Percentiles rank a stretch among this genome's conserved stretches.
Evolutionary conservation across 2,329 filamentous ascomycete genomes (phyloP).

Genomic region (Ophiostoma sp.): DNA sequence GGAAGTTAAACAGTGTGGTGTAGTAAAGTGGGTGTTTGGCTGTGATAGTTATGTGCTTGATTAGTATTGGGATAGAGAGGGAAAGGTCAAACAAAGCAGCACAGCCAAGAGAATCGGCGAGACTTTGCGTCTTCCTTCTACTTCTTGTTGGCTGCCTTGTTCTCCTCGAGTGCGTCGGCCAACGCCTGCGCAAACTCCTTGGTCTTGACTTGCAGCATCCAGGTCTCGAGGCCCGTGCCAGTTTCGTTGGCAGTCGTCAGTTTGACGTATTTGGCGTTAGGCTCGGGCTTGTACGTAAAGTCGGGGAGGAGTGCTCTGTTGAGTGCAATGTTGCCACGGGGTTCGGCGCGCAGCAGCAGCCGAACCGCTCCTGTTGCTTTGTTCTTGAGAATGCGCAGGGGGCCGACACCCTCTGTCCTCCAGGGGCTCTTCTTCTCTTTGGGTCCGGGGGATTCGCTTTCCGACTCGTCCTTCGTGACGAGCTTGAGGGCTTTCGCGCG

Average conservation of each 20-base stretch:
- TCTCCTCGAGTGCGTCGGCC: conserved; percentile 46
- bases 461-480: conserved; percentile 42
- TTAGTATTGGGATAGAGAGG: neutral
- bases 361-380: conserved; percentile 62
- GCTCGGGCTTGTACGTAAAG: conserved; percentile 57
- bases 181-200: conserved; percentile 52
- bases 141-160: conserved; percentile 54
- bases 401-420: conserved; percentile 65
- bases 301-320: conserved; percentile 61
- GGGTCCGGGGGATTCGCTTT: conserved; percentile 41
- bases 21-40: neutral
- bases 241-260: conserved; percentile 53
- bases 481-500: conserved; percentile 65
- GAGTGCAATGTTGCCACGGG: conserved; percentile 65
- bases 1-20: neutral
- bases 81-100: neutral
- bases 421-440: conserved; percentile 53
- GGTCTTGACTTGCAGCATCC: conserved; percentile 67
- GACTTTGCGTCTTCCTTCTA: conserved; percentile 28
- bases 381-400: conserved; percentile 67
- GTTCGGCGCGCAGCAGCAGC: conserved; percentile 68
- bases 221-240: conserved; percentile 59
- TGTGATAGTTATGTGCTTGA: neutral
- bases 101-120: neutral
- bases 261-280: conserved; percentile 54